A percentile compares a stretch with the other conserved stretches of the same genome.
Conservation (phyloP, 2,329 filamentous ascomycete species). For the Monosporascus sp. region DNA sequence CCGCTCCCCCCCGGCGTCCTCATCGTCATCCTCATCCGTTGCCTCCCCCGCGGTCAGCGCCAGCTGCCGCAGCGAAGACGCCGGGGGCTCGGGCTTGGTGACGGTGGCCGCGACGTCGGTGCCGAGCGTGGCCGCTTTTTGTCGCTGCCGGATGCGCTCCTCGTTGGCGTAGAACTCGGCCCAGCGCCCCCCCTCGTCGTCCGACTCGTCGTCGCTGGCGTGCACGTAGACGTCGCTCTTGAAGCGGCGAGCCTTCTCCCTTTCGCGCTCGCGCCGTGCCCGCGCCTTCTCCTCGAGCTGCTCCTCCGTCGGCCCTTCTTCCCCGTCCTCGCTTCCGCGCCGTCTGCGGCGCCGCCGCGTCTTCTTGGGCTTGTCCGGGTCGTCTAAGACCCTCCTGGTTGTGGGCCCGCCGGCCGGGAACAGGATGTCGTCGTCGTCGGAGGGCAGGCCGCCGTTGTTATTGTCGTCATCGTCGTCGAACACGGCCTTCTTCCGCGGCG, state of each 20-base stretch:
- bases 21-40: conserved; percentile 12
- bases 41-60: background rate
- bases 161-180: conserved; percentile 73
- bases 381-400: conserved; percentile 45
- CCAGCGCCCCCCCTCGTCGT: conserved; percentile 60
- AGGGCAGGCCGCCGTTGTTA: conserved; percentile 30
- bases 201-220: conserved; percentile 83
- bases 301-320: conserved; percentile 50
- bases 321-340: conserved; percentile 36
- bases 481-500: conserved; percentile 48
- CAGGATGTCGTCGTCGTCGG: conserved; percentile 51
- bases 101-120: conserved; percentile 5
- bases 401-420: conserved; percentile 69
- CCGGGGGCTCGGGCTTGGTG: conserved; percentile 8
- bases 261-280: conserved; percentile 59
- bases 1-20: conserved; percentile 1
- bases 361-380: conserved; percentile 52
- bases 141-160: conserved; percentile 55
- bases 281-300: conserved; percentile 60
- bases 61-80: background rate
- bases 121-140: conserved; percentile 30
- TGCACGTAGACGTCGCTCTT: conserved; percentile 82
- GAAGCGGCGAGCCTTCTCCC: conserved; percentile 72
- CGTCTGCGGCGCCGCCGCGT: conserved; percentile 47
- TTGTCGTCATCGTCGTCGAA: conserved; percentile 70